Conservation (phyloP, 2,329 filamentous ascomycete species). For the Lojkania enalia region DNA sequence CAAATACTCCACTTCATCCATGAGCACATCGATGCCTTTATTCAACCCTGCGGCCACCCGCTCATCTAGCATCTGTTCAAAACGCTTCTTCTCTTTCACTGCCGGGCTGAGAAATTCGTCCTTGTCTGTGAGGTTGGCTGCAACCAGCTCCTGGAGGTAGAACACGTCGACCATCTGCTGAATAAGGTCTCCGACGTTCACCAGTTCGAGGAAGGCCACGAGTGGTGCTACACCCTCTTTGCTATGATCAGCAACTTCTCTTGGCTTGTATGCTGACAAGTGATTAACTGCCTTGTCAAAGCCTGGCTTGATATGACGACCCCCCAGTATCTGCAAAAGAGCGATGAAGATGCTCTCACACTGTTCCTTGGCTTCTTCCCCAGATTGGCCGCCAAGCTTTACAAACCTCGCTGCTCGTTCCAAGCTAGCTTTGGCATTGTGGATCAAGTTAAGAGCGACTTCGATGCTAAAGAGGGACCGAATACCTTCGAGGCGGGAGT, state of each 20-base stretch:
- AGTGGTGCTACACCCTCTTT: constrained; percentile 81
- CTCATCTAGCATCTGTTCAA: constrained; percentile 98
- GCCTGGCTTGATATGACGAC: constrained; percentile 84
- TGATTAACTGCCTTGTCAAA: constrained; percentile 93
- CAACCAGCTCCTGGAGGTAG: constrained; percentile 90
- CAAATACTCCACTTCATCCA: constrained; percentile 97
- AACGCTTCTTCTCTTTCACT: constrained; percentile 94
- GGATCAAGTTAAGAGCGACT: constrained; percentile 85
- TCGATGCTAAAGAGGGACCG: constrained; percentile 95
- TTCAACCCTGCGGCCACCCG: constrained; percentile 93
- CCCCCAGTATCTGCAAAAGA: constrained; percentile 81
- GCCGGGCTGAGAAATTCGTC: constrained; percentile 95
- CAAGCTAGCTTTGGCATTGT: constrained; percentile 83
- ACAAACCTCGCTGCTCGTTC: constrained; percentile 86
- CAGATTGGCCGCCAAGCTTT: constrained; percentile 74
- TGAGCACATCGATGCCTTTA: constrained; percentile 96
- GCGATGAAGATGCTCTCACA: constrained; percentile 87
- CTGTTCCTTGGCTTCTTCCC: constrained; percentile 82
- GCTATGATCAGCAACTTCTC: constrained; percentile 73
- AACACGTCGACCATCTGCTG: constrained; percentile 99
- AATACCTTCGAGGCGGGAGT: constrained; percentile 90
- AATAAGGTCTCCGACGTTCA: constrained; percentile 97
- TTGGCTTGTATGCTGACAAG: constrained; percentile 86
- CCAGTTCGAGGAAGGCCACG: constrained; percentile 93
- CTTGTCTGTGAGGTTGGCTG: constrained; percentile 79